Percentiles rank a stretch among this genome's conserved stretches.
Conservation (phyloP, 495 filamentous ascomycete genomes). For the Podospora sp. region DNA sequence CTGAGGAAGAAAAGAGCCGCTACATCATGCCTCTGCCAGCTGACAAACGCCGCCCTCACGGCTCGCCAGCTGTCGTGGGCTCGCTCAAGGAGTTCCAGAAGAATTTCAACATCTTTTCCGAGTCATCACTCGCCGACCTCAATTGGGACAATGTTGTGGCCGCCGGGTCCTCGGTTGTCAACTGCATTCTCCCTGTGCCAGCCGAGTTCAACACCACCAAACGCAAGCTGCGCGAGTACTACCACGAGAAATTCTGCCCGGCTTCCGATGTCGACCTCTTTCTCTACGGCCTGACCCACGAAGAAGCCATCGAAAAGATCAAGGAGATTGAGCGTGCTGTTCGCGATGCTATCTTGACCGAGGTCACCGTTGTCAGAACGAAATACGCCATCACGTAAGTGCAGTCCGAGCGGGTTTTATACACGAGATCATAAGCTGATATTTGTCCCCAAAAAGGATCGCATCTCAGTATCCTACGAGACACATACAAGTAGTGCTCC, state of each 20-base stretch:
- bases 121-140: constrained; percentile 61
- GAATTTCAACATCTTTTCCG: constrained; percentile 79
- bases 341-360: constrained; percentile 70
- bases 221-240: constrained; percentile 68
- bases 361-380: constrained; percentile 75
- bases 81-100: constrained; percentile 68
- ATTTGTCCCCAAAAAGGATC: no score
- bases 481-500: constrained; percentile 82
- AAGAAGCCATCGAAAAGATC: constrained; percentile 78
- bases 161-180: constrained; percentile 75
- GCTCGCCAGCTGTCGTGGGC: constrained; percentile 65
- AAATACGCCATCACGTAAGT: constrained; percentile 87
- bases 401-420: no score
- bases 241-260: constrained; percentile 75
- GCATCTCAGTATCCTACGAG: constrained; percentile 78
- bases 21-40: constrained; percentile 71
- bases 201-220: constrained; percentile 64
- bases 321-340: constrained; percentile 71
- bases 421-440: no score
- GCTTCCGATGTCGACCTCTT: constrained; percentile 89
- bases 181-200: constrained; percentile 72
- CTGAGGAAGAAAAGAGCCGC: constrained; percentile 58
- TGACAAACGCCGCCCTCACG: constrained; percentile 58
- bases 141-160: constrained; percentile 79
- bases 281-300: constrained; percentile 73